Evolutionary conservation across 1,284 basidiomycete species (phyloP), one percentile per base, ranked within the genome.

Genomic region (Ceratobasidium sp.): DNA sequence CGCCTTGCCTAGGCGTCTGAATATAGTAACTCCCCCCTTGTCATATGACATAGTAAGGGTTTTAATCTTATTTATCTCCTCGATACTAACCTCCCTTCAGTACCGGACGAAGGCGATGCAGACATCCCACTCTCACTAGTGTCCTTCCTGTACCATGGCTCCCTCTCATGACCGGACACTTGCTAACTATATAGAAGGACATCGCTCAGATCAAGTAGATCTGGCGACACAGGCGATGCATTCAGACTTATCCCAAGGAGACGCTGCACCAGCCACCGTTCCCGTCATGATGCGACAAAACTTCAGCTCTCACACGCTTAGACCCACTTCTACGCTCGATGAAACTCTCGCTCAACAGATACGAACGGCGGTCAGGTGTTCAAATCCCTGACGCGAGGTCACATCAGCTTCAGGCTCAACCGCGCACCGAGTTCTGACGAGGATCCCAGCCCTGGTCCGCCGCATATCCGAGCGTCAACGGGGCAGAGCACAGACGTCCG

Each of bases 61-160:
- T 74, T 44, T 33, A 31, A 19, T 31, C 3, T 1, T 29, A 15
- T 64, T 36, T 11, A 0, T 54, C 50, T 82, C 19, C 15, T 75
- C 19, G 22, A 60, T 69, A 31, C 24, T 11, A 33, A 53, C 48
- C 33, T 75, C 47, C 27, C 56, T 75, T n/a, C 73, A 94, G 92
- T 79, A 95, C 94, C 11, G 94, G 93, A 2, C 93, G 94, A 80
- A 85, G 92, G 64, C 89, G 95, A 69, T 98, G 97, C 79, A 95
- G 93, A 0, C 96, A 98, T 79, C 96, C 96, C 0, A 96, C 95
- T 0, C 85, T 98, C 22, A 94, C 91, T 17, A 96, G 96, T 0
- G 88, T 93, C 1, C 87, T 98, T 0, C 96, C 96, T 0, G 89
- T 92, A 76, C 96, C 96, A 0, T 98, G 96, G 96, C 87, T 98